Evolutionary conservation across 176 grass and related monocot genomes (phyloP).

Genomic region (Rhynchospora breviuscula): DNA sequence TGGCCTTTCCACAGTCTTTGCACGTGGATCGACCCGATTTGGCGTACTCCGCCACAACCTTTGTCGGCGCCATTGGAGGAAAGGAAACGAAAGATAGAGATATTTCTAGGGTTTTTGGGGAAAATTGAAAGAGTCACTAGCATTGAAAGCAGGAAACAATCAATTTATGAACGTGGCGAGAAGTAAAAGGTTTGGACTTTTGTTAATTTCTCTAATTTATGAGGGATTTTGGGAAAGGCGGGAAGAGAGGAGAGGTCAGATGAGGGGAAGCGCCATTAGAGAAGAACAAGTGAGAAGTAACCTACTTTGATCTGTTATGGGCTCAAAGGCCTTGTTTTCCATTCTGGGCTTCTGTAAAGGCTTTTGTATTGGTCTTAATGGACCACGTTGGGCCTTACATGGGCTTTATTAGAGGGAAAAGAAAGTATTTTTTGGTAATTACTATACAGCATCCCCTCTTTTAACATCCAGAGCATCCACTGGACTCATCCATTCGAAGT

Average conservation of each 20-base stretch:
- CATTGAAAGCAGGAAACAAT: slow-evolving; percentile 17
- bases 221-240: slow-evolving; percentile 2
- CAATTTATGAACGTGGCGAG: slow-evolving; percentile 2
- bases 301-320: not conserved
- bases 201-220: not conserved
- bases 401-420: not conserved
- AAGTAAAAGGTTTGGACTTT: not conserved
- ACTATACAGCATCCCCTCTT: no score
- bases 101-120: not conserved
- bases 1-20: slow-evolving; percentile 54
- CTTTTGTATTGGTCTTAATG: not conserved
- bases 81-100: slow-evolving; percentile 26
- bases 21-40: slow-evolving; percentile 66
- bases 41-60: slow-evolving; percentile 56
- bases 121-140: slow-evolving; percentile 17
- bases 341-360: not conserved
- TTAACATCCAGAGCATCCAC: no score
- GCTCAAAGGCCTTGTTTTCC: not conserved
- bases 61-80: slow-evolving; percentile 25
- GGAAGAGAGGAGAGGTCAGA: not conserved
- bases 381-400: not conserved
- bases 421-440: not conserved
- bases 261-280: not conserved
- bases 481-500: no score
- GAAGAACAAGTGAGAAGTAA: not conserved